Base-by-base conservation (phyloP, 352 stramenopile genomes). In the Pythium chondricola region DNA sequence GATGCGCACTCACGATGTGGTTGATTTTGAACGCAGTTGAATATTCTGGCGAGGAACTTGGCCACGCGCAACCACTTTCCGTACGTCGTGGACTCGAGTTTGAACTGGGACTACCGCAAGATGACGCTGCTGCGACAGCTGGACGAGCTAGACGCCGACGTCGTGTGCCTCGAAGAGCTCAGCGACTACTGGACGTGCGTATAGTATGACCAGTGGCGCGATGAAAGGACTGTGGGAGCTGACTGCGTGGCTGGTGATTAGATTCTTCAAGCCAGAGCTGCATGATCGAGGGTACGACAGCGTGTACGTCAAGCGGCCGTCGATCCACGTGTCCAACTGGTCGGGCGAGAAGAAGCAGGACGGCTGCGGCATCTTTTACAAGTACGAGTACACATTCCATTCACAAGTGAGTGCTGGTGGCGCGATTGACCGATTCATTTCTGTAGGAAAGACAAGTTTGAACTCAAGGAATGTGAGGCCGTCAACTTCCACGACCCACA, bases 111-210 rank as follows among this genome's bases (percentile, higher is more conserved):
- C 47, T 81, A 77, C 48, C 78, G 83, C 41, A 90, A 88, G 56
- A 71, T 84, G 65, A 73, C 66, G 48, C 55, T 94, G 53, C 52
- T 94, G 51, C 58, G 69, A 39, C 80, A 94, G 43, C 46, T 94
- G 20, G 71, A 87, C 2, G 72, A 70, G 43, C 64, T 91, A 27
- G 78, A 90, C 45, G 83, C 83, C 26, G 81, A 91, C 33, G 71
- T 94, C 38, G 56, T 94, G 33, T 94, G 83, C 48, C 71, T 94
- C 6, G 83, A 92, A 61, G 83, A 94, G 22, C 61, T 89, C 21
- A 92, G 79, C 61, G 83, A 94, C 70, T 94, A 94, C 56, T 92
- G 81, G 80, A 92, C 80, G 71, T 92, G 68, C 30, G 79, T 76
- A 11, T 20, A 32, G 13, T 3, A 10, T 41, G 22, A 26, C 38